phyloP scores from a whole-genome alignment of 495 filamentous ascomycete genomes.

The Friedmanniomyces simplex region DNA sequence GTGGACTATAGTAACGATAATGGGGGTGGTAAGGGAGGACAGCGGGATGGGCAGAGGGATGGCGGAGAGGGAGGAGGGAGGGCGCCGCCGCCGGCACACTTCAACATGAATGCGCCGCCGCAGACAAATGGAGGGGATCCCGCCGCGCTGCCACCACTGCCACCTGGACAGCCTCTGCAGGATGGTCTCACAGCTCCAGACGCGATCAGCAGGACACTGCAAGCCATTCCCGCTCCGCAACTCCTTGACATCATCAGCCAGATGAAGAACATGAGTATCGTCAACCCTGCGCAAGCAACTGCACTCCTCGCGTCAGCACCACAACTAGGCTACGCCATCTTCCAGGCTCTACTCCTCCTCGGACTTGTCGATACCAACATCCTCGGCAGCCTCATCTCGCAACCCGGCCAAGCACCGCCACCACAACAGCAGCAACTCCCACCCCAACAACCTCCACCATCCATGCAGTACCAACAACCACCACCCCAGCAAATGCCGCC shows the following conservation, averaged over 20 bases:
- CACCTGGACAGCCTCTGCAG: conserved; percentile 71
- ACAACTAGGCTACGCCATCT: conserved; percentile 90
- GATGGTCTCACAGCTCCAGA: conserved; percentile 74
- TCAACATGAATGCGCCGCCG: conserved; percentile 30
- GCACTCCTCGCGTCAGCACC: conserved; percentile 83
- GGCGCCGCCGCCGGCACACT: conserved; percentile 34
- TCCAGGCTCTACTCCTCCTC: conserved; percentile 89
- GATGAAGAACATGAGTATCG: conserved; percentile 79
- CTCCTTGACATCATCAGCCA: conserved; percentile 88
- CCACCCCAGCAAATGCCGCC: conserved; percentile 26
- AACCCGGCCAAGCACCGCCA: conserved; percentile 20
- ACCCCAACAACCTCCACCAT: conserved; percentile 25
- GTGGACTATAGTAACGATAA: conserved; percentile 94
- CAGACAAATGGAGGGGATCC: conserved; percentile 23
- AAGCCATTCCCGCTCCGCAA: conserved; percentile 73
- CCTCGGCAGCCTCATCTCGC: conserved; percentile 43
- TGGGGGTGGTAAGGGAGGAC: conserved; percentile 53
- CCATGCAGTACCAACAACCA: background rate
- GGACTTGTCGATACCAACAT: conserved; percentile 68
- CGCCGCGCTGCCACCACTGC: conserved; percentile 60
- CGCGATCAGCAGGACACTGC: conserved; percentile 80
- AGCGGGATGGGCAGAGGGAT: background rate
- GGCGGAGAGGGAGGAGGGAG: conserved; percentile 1
- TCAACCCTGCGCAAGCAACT: conserved; percentile 72
- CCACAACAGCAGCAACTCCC: conserved; percentile 24